A percentile compares a stretch with the other conserved stretches of the same genome.
These are phyloP conservation scores for Cutaneotrichosporon sp. DNA, from an alignment of 1,284 basidiomycete species.

Conservation along the genomic window DNA sequence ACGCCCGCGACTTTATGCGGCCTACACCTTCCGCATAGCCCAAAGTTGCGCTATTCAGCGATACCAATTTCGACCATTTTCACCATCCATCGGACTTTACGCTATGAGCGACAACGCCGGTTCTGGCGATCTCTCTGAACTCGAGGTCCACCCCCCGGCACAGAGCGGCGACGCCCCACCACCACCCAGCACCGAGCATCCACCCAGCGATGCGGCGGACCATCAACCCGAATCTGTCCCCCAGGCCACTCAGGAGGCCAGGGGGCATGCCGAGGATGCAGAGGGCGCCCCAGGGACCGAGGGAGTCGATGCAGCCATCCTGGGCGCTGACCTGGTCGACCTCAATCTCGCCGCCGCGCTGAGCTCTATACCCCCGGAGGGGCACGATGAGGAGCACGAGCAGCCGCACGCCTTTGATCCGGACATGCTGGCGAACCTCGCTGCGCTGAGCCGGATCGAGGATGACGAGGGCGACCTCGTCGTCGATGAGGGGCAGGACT, in stretches of 20 bases:
- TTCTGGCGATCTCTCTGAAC: constrained; percentile 20
- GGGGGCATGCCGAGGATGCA: background rate
- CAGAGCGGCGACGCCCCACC: no score
- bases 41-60: background rate
- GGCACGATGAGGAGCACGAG: constrained; percentile 2
- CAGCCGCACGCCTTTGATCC: constrained; percentile 28
- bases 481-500: constrained; percentile 8
- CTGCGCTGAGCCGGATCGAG: constrained; percentile 34
- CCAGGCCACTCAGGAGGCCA: no score
- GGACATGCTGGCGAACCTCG: constrained; percentile 41
- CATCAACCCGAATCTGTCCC: no score
- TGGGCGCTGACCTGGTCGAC: constrained; percentile 1
- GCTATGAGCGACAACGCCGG: constrained; percentile 36
- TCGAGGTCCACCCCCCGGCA: constrained; percentile 33
- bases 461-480: constrained; percentile 8
- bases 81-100: constrained; percentile 24
- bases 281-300: background rate
- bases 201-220: background rate
- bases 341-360: constrained; percentile 16
- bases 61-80: constrained; percentile 12
- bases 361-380: constrained; percentile 9
- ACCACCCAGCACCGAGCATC: background rate
- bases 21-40: background rate
- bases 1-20: background rate
- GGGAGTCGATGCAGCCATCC: background rate